Percentiles rank a stretch among this genome's conserved stretches.
Conservation (phyloP, 140 eudicot genomes). For the Cichorium intybus region DNA sequence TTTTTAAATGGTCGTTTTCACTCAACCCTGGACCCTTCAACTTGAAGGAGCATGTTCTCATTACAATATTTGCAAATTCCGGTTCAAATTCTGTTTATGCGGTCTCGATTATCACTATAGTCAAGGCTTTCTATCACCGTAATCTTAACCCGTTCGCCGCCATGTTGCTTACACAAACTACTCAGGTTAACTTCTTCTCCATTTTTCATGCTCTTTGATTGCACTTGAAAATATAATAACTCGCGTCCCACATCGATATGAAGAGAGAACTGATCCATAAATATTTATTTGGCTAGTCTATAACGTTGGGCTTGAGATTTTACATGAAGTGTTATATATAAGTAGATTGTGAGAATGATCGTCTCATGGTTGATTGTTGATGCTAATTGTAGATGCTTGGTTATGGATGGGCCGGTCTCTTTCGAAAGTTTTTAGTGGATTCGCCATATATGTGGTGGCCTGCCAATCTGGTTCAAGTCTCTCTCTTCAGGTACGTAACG, state of each 20-base stretch:
- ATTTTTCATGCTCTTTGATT: not conserved
- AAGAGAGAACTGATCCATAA: no score
- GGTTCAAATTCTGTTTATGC: constrained; percentile 76
- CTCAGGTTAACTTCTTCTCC: constrained; percentile 53
- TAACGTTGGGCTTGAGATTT: not conserved
- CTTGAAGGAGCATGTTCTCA: constrained; percentile 83
- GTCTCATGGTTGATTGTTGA: constrained; percentile 1
- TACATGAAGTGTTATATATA: not conserved
- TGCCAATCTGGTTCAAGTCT: constrained; percentile 65
- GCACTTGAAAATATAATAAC: not conserved
- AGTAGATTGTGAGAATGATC: not conserved
- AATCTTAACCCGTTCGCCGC: constrained; percentile 54
- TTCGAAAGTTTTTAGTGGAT: constrained; percentile 68
- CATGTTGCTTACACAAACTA: constrained; percentile 55
- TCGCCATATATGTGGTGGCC: constrained; percentile 99
- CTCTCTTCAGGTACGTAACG: constrained; percentile 80
- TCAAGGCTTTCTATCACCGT: constrained; percentile 74
- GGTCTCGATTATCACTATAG: constrained; percentile 50
- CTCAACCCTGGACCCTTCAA: constrained; percentile 89
- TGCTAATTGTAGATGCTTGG: constrained; percentile 68
- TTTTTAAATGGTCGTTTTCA: constrained; percentile 54
- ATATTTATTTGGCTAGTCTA: no score
- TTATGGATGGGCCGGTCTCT: constrained; percentile 96
- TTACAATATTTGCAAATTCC: constrained; percentile 72
- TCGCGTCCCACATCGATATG: not conserved